These are phyloP conservation scores for Selaginella tamariscina DNA, from an alignment of 75 land plant genomes.

Conservation along the genomic window DNA sequence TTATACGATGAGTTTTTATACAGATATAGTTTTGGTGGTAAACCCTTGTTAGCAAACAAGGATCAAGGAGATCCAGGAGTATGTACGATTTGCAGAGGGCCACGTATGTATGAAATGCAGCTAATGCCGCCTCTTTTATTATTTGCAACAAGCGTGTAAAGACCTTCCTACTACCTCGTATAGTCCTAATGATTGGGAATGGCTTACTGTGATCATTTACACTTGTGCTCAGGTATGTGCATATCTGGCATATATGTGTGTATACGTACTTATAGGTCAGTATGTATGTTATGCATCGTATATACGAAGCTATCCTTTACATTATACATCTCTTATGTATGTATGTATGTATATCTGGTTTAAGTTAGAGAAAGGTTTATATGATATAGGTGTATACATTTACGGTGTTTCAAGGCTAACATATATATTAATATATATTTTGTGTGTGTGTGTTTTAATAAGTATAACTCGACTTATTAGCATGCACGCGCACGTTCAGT, in stretches of 20 bases:
- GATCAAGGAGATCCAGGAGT: constrained; percentile 35
- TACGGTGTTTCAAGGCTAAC: too few relatives aligned
- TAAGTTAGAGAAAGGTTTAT: too few relatives aligned
- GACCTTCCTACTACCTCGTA: constrained; percentile 24
- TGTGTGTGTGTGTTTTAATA: not conserved
- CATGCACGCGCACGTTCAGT: not conserved
- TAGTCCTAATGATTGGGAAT: constrained; percentile 52
- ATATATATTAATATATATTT: constrained; percentile 8
- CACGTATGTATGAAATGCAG: constrained; percentile 82
- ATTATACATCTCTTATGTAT: too few relatives aligned
- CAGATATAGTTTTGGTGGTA: constrained; percentile 72
- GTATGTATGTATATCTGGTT: too few relatives aligned
- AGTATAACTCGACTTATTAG: not conserved
- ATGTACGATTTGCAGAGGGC: constrained; percentile 52
- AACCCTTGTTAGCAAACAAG: constrained; percentile 46
- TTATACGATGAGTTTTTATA: constrained; percentile 12
- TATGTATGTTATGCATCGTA: too few relatives aligned
- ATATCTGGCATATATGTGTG: not conserved
- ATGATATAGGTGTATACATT: too few relatives aligned
- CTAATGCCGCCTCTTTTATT: constrained; percentile 82
- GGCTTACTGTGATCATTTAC: constrained; percentile 66
- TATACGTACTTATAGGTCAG: not conserved
- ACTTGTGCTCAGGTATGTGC: constrained; percentile 64
- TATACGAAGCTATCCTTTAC: too few relatives aligned
- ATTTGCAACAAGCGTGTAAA: constrained; percentile 59